Evolutionary conservation across 805 yeast genomes (phyloP).

Genomic region (Priceomyces fermenticarens): DNA sequence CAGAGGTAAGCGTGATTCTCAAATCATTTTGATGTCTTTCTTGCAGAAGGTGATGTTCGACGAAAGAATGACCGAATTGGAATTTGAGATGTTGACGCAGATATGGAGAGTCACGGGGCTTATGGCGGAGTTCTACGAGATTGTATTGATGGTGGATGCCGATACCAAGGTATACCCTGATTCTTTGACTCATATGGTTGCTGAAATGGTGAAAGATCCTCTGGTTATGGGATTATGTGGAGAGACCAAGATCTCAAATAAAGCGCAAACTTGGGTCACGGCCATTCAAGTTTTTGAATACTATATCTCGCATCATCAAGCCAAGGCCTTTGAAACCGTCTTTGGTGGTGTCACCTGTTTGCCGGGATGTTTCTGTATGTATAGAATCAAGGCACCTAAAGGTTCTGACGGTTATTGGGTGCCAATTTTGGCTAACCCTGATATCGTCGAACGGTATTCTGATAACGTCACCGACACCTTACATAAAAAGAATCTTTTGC

Average conservation of each 20-base stretch:
- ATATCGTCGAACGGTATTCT: conserved; percentile 86
- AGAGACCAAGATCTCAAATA: conserved; percentile 87
- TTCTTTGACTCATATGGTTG: conserved; percentile 83
- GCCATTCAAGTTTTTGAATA: conserved; percentile 92
- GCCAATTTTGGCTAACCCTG: conserved; percentile 89
- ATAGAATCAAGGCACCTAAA: conserved; percentile 87
- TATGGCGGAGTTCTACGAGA: conserved; percentile 78
- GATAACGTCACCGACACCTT: conserved; percentile 82
- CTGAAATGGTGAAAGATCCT: conserved; percentile 85
- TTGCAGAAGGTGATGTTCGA: conserved; percentile 84
- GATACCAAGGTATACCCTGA: conserved; percentile 89
- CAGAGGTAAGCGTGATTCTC: conserved; percentile 95
- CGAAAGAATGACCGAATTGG: conserved; percentile 91
- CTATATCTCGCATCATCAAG: conserved; percentile 89
- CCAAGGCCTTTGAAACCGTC: conserved; percentile 92
- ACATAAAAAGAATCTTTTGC: conserved; percentile 79
- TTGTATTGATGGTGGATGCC: conserved; percentile 90
- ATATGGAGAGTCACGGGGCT: conserved; percentile 85
- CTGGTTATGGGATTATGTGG: conserved; percentile 91
- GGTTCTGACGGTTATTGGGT: conserved; percentile 76
- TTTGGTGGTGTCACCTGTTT: conserved; percentile 94
- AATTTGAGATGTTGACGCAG: conserved; percentile 68
- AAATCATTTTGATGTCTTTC: conserved; percentile 85
- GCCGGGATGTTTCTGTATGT: conserved; percentile 94
- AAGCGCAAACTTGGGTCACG: conserved; percentile 81